phyloP scores from a whole-genome alignment of 257 asterid genomes.

The Cordia subcordata region DNA sequence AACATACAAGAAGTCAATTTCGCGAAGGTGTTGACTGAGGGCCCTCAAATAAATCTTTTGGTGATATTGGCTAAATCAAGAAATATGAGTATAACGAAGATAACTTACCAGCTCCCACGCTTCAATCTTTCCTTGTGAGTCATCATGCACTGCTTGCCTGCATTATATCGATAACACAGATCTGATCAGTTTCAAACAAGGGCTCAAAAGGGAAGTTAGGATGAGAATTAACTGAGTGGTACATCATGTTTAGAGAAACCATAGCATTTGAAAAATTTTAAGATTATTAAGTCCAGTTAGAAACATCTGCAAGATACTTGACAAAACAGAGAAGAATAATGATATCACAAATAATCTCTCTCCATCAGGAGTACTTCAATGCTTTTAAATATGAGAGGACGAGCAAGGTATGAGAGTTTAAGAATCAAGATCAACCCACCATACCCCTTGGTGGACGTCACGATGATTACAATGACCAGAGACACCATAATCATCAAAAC shows the following conservation, averaged over 20 bases:
- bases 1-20: background rate
- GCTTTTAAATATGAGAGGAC: background rate
- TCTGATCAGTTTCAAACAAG: background rate
- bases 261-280: background rate
- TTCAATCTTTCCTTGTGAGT: slow-evolving; percentile 39
- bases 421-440: slow-evolving; percentile 33
- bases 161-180: slow-evolving; percentile 7
- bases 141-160: slow-evolving; percentile 52
- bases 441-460: slow-evolving; percentile 64
- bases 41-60: background rate
- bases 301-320: background rate
- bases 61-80: background rate
- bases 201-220: background rate
- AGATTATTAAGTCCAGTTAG: background rate
- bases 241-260: too few relatives aligned
- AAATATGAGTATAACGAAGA: background rate
- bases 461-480: slow-evolving; percentile 90
- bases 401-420: background rate
- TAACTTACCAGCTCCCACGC: slow-evolving; percentile 78
- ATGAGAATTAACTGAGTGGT: background rate
- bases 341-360: background rate
- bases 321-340: background rate
- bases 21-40: background rate
- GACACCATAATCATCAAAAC: slow-evolving; percentile 78
- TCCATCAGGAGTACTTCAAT: background rate